Percentiles rank a stretch among this genome's conserved stretches.
Evolutionary conservation across 208 protist genomes (phyloP).

Genomic region (Acanthamoeba sp.): DNA sequence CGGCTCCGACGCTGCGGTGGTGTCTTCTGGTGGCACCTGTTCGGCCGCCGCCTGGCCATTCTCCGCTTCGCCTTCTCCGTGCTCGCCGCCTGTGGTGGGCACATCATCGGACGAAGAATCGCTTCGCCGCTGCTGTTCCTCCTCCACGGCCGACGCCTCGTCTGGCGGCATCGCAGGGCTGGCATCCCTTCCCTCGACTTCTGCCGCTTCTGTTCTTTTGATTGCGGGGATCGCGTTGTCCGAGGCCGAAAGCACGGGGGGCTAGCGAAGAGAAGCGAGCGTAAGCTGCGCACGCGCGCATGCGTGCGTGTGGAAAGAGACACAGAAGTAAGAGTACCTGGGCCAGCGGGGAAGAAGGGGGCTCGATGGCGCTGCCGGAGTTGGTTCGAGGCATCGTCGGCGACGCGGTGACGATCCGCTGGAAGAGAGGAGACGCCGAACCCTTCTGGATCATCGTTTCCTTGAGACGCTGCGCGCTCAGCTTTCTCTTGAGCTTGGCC

Average conservation of each 20-base stretch:
- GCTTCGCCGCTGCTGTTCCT: slow-evolving; percentile 2
- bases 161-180: too few species aligned
- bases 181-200: too few species aligned
- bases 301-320: too few species aligned
- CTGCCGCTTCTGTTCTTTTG: too few species aligned
- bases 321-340: neutral
- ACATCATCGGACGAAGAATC: neutral
- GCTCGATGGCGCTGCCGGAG: neutral
- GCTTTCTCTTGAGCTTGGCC: neutral
- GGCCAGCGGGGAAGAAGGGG: neutral
- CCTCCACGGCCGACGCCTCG: too few species aligned
- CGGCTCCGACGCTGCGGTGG: neutral
- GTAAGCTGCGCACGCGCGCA: too few species aligned
- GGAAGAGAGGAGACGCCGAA: neutral
- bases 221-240: too few species aligned
- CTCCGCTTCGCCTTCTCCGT: neutral
- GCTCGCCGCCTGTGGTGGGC: neutral
- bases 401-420: slow-evolving; percentile 12
- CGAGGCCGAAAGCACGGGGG: too few species aligned
- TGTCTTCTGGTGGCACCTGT: too few species aligned
- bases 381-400: neutral
- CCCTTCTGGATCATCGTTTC: neutral
- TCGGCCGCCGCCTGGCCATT: neutral
- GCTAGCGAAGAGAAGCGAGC: too few species aligned
- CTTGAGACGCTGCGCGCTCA: neutral